Percentiles rank a stretch among this genome's conserved stretches.
These are phyloP conservation scores for Acanthamoeba divionensis DNA, from an alignment of 208 protist genomes.

Conservation along the genomic window DNA sequence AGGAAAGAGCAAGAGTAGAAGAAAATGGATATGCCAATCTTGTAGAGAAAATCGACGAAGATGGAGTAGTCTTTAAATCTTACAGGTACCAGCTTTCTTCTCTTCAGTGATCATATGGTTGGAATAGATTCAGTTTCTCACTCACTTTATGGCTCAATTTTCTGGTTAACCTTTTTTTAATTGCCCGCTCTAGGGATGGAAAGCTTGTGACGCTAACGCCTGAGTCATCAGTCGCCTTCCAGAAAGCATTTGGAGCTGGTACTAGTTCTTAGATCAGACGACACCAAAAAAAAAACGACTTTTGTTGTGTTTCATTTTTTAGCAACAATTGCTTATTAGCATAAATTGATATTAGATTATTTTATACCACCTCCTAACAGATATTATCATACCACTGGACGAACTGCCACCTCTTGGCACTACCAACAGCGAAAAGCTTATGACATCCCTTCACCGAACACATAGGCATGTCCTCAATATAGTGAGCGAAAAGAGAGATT, in stretches of 20 bases:
- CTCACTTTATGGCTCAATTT: neutral
- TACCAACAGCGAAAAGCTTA: neutral
- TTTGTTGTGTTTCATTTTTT: too few relatives aligned
- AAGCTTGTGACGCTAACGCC: conserved; percentile 27
- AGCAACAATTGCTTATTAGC: too few relatives aligned
- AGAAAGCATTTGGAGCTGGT: conserved; percentile 54
- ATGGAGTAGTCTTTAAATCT: conserved; percentile 42
- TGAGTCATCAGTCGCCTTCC: conserved; percentile 51
- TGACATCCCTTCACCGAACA: conserved; percentile 62
- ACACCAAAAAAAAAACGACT: too few relatives aligned
- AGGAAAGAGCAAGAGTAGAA: neutral
- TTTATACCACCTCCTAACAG: too few relatives aligned
- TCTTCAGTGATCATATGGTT: neutral
- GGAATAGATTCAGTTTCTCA: neutral
- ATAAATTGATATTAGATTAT: too few relatives aligned
- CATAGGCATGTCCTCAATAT: conserved; percentile 55
- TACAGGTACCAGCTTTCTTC: neutral
- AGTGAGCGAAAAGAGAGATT: too few relatives aligned
- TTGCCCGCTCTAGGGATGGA: conserved; percentile 7
- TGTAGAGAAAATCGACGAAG: conserved; percentile 39
- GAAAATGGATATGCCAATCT: neutral
- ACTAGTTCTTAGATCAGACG: too few relatives aligned
- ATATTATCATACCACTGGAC: conserved; percentile 74
- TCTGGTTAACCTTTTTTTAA: neutral
- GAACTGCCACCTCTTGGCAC: conserved; percentile 58